Evolutionary conservation across 2,329 filamentous ascomycete genomes (phyloP), one percentile per base, ranked within the genome.

Genomic region (Fusarium devonianum): DNA sequence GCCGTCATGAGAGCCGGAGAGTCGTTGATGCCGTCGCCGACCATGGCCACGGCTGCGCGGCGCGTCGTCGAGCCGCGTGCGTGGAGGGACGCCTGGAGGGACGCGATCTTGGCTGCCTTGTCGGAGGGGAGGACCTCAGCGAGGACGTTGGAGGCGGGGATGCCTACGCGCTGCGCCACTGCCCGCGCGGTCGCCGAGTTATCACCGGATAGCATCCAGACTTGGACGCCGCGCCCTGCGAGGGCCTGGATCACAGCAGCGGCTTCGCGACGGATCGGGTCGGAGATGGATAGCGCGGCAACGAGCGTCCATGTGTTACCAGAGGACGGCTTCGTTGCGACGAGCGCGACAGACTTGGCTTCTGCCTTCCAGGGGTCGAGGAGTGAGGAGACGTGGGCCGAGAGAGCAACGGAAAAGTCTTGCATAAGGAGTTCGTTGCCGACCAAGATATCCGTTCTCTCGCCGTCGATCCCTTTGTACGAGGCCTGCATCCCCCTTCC

Each of bases 151-250:
- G 78, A 74, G 1, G 77, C 65, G 0, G 84, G 80, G 57, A 97
- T 96, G 16, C 90, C 90, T 13, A 96, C 78, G 64, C 84, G 83
- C 2, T 78, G 74, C 1, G 89, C 92, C 3, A 97, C 90, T 0
- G 91, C 90, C 14, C 81, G 78, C 2, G 92, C 92, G 1, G 92
- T 97, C n/a, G 78, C 85, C n/a, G 78, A 75, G 66, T 96, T 96
- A 75, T 97, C 92, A 21, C 92, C 92, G 0, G 91, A 95, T 26
- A 96, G 85, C 90, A 97, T 95, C 85, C 88, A 96, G 4, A 96
- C 88, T 22, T 86, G 82, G 35, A 89, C 86, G 14, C 87, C 85
- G 12, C 82, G 81, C 4, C 79, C 71, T 32, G 83, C 80, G 1
- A 96, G 82, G 2, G 85, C 78, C 6, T 73, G 70, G 49, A 96